Conservation (phyloP, 192 early-diverging fungal genomes). For the Coemansia sp. region DNA sequence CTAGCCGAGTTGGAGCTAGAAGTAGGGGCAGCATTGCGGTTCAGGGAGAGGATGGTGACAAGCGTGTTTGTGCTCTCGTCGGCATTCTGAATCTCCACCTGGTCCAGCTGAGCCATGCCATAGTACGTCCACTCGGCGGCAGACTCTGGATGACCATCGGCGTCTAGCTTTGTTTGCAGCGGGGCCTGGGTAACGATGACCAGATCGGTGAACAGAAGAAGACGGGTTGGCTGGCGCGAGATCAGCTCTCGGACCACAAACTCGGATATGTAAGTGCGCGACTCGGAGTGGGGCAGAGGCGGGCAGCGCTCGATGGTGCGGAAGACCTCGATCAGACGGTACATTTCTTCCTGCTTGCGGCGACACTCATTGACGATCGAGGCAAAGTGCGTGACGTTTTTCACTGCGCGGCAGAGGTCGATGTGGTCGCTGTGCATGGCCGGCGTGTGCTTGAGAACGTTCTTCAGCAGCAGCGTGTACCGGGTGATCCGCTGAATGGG, state of each 20-base stretch:
- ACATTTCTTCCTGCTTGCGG: constrained; percentile 51
- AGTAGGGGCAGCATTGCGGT: constrained; percentile 17
- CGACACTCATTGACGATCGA: constrained; percentile 55
- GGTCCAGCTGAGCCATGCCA: constrained; percentile 42
- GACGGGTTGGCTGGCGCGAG: constrained; percentile 43
- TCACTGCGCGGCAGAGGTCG: constrained; percentile 51
- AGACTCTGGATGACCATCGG: constrained; percentile 18
- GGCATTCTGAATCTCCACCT: constrained; percentile 51
- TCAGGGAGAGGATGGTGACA: constrained; percentile 51
- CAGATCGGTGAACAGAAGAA: constrained; percentile 48
- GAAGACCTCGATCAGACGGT: constrained; percentile 36
- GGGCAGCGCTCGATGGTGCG: constrained; percentile 43
- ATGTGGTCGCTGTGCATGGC: constrained; percentile 52
- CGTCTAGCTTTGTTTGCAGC: constrained; percentile 30
- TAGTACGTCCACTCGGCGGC: constrained; percentile 49
- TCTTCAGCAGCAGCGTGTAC: constrained; percentile 54
- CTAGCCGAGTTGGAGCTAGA: constrained; percentile 2
- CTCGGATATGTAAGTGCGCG: constrained; percentile 40
- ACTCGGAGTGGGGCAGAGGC: constrained; percentile 28
- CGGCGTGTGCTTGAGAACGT: constrained; percentile 53
- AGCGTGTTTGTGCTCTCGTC: constrained; percentile 49
- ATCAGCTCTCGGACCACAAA: constrained; percentile 51
- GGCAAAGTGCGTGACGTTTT: constrained; percentile 51
- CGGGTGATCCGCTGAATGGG: constrained; percentile 55
- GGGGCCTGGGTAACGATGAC: constrained; percentile 48